Evolutionary conservation across 352 stramenopile genomes (phyloP).

Genomic region (Phytophthora pisi): DNA sequence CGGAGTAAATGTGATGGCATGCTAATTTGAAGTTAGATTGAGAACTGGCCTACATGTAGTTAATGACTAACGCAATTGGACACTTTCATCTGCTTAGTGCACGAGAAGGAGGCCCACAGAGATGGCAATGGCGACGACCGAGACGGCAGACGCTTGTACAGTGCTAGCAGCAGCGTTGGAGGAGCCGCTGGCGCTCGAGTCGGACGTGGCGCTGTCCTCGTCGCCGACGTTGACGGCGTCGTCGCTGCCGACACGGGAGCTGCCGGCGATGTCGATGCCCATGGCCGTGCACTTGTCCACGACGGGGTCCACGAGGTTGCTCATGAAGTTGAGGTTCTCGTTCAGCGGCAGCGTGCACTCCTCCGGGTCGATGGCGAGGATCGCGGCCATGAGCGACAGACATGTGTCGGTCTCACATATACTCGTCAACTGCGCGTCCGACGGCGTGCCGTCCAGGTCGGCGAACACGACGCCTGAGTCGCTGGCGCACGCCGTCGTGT

Average conservation of each 20-base stretch:
- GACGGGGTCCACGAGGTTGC: slow-evolving; percentile 47
- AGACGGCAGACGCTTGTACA: not conserved
- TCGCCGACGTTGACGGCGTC: slow-evolving; percentile 27
- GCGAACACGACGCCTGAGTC: slow-evolving; percentile 33
- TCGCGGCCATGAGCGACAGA: slow-evolving; percentile 37
- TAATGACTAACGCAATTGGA: not conserved
- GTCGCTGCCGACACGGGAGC: slow-evolving; percentile 26
- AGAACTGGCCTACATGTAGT: no score
- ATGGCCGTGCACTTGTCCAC: slow-evolving; percentile 41
- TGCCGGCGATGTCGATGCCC: slow-evolving; percentile 35
- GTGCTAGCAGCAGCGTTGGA: slow-evolving; percentile 10
- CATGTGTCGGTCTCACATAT: slow-evolving; percentile 41
- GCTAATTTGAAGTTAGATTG: not conserved
- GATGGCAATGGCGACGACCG: not conserved
- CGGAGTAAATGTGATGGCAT: slow-evolving; percentile 11
- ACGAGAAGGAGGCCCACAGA: not conserved
- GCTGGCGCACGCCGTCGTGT: slow-evolving; percentile 36
- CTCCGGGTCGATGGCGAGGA: slow-evolving; percentile 38
- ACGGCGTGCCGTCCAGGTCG: slow-evolving; percentile 24
- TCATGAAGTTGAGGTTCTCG: slow-evolving; percentile 45
- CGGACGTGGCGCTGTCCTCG: slow-evolving; percentile 21
- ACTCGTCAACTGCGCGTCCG: slow-evolving; percentile 31
- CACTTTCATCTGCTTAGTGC: not conserved
- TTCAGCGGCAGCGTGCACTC: slow-evolving; percentile 46
- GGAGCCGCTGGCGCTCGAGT: slow-evolving; percentile 22